These are phyloP conservation scores for Ampelomyces quisqualis DNA, from an alignment of 2,329 filamentous ascomycete genomes.

Conservation along the genomic window DNA sequence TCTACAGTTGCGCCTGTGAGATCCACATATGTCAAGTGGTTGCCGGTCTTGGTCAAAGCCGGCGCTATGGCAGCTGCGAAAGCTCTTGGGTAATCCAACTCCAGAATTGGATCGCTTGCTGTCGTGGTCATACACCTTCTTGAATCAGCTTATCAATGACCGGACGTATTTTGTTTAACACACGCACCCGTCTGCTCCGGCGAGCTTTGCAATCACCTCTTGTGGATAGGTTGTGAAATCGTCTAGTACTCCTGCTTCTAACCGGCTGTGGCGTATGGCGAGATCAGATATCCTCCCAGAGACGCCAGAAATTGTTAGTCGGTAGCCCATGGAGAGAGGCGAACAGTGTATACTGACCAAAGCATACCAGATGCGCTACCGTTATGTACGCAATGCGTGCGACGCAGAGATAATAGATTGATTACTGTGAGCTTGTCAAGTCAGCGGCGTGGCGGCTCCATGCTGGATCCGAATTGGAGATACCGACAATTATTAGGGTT, in stretches of 20 bases:
- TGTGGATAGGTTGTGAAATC: conserved; percentile 15
- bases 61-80: conserved; percentile 15
- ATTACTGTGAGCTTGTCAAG: neutral
- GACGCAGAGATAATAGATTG: conserved; percentile 20
- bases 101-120: conserved; percentile 12
- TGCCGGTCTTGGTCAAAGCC: conserved; percentile 6
- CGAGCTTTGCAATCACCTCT: conserved; percentile 15
- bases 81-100: conserved; percentile 15
- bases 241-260: conserved; percentile 17
- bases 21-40: conserved; percentile 19
- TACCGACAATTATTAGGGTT: too few relatives aligned
- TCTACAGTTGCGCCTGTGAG: conserved; percentile 13
- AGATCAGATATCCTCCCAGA: conserved; percentile 16
- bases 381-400: conserved; percentile 11
- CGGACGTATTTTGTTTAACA: conserved; percentile 9
- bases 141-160: conserved; percentile 7
- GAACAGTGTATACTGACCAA: conserved; percentile 1
- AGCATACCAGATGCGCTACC: conserved; percentile 1
- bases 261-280: conserved; percentile 6
- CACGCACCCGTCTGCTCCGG: conserved; percentile 15
- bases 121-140: conserved; percentile 22
- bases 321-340: conserved; percentile 12
- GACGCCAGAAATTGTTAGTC: conserved; percentile 14
- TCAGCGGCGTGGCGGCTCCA: conserved; percentile 6
- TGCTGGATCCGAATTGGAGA: conserved; percentile 5